Conservation (phyloP, 805 yeast genomes). For the Kluyveromyces siamensis region DNA sequence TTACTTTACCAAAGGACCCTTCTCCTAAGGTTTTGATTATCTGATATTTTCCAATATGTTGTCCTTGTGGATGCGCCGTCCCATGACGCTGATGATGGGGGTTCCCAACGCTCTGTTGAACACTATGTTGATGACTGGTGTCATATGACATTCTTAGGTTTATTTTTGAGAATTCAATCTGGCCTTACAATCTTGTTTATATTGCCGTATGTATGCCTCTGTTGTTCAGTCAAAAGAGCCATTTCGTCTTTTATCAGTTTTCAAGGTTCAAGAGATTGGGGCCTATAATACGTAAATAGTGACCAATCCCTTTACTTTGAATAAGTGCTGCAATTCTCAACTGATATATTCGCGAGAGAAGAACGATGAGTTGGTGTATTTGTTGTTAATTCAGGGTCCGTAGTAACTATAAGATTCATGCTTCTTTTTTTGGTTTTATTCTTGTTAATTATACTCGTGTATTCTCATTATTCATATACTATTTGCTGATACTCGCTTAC, state of each 20-base stretch:
- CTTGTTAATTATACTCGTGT: too few species aligned
- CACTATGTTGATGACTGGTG: background rate
- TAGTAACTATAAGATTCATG: too few species aligned
- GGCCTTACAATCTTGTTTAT: background rate
- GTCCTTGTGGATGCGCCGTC: conserved; percentile 24
- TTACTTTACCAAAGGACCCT: conserved; percentile 95
- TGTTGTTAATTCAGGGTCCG: too few species aligned
- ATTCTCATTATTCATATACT: too few species aligned
- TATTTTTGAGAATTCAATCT: background rate
- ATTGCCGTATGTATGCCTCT: background rate
- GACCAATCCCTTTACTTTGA: too few species aligned
- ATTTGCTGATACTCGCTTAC: too few species aligned
- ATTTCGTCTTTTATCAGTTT: background rate
- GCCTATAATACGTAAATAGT: too few species aligned
- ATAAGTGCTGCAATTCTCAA: too few species aligned
- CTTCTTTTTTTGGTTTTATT: too few species aligned
- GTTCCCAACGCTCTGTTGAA: conserved; percentile 1
- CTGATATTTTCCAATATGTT: conserved; percentile 83
- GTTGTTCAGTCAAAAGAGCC: background rate
- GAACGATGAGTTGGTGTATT: too few species aligned
- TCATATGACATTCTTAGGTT: background rate
- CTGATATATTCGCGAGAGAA: too few species aligned
- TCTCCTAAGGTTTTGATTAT: conserved; percentile 89
- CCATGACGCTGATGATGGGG: conserved; percentile 20
- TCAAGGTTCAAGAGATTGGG: too few species aligned